Evolutionary conservation across 148 eudicot species (phyloP), one percentile per base, ranked within the genome.

Genomic region (Rhododendron ovatum): DNA sequence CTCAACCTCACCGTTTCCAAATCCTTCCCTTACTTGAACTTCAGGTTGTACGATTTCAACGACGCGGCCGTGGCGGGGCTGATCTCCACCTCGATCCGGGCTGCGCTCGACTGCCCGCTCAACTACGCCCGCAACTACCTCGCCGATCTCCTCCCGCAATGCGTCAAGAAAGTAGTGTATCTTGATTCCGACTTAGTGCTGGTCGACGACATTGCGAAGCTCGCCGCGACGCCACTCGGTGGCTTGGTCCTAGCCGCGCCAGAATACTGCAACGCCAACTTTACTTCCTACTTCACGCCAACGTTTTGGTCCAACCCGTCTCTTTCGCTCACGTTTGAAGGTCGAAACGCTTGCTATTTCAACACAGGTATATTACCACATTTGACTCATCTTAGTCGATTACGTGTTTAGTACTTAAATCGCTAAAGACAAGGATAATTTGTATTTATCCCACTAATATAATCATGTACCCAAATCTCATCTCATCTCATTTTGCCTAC

Each of bases 111-210:
- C 48, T 92, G 94, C 48, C 95, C 99, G 0, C 86, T 96, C 0
- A 96, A 96, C 82, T 96, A 96, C 85, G 98, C 99, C 0, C 89
- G 98, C 1, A 95, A 92, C 81, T 96, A 95, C 89, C 89, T 96
- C 45, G 93, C 96, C 22, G 88, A 87, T 5, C 87, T 95, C 17
- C 86, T 96, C 53, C 99, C 99, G 0, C 17, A 13, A 8, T 85
- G 88, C 59, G 89, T 95, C 13, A 78, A 24, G 7, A 88, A 86
- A 17, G 93, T 95, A 0, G 95, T 96, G 24, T 96, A 96, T 88
- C 91, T 96, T 7, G 99, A 96, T 83, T 94, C 96, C 9, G 99
- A 96, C 87, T 78, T 96, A 0, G 89, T 96, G 0, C 91, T 96
- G 50, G 95, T 96, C 20, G 99, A 96, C 82, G 98, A 96, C 87